phyloP scores from a whole-genome alignment of 192 early-diverging fungal species.

The Coemansia sp. region DNA sequence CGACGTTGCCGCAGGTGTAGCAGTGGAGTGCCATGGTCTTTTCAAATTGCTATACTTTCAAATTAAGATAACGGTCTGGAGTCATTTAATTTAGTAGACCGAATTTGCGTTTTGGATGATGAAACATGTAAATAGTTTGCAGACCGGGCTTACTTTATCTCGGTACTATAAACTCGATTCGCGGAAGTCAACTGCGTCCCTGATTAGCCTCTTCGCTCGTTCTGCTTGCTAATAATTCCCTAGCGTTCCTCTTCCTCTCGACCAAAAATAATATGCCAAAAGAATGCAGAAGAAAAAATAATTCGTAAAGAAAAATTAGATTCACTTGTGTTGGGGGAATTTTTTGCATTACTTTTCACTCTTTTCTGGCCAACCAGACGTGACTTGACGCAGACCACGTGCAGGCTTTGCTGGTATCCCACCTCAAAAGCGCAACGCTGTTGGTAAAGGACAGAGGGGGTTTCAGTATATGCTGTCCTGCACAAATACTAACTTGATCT shows the following conservation, averaged over 20 bases:
- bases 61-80: background rate
- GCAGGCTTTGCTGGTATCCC: no score
- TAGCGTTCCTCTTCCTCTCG: background rate
- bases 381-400: no score
- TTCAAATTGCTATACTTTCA: conserved; percentile 2
- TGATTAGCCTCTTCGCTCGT: conserved; percentile 1
- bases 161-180: background rate
- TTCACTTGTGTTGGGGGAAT: background rate
- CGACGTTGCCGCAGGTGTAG: conserved; percentile 46
- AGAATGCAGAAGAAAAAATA: background rate
- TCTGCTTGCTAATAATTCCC: background rate
- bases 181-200: background rate
- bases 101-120: no score
- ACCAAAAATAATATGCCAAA: background rate
- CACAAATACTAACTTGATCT: no score
- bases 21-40: conserved; percentile 28
- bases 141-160: background rate
- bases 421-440: no score
- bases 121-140: no score
- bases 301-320: background rate
- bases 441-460: no score
- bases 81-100: no score
- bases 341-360: background rate
- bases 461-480: no score
- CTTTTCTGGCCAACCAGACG: background rate